These are phyloP conservation scores for Coemansia sp. DNA, from an alignment of 192 early-diverging fungal species.

Conservation along the genomic window DNA sequence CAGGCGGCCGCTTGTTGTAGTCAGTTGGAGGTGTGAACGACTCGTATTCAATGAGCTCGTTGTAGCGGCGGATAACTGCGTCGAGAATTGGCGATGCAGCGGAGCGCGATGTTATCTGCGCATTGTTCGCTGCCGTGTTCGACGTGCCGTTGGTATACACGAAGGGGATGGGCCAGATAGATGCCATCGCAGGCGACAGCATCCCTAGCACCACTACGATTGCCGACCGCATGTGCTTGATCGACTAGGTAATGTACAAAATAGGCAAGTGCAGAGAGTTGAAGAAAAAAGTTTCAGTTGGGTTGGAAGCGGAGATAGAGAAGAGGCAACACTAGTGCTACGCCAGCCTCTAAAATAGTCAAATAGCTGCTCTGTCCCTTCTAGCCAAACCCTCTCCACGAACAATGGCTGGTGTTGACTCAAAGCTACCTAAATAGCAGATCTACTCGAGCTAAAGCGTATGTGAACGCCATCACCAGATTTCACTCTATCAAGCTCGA, in stretches of 20 bases:
- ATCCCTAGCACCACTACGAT: constrained; percentile 23
- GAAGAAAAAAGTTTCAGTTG: not conserved
- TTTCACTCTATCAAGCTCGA: not conserved
- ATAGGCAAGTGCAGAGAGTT: not conserved
- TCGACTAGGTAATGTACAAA: constrained; percentile 4
- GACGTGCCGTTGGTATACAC: constrained; percentile 30
- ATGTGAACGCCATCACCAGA: not conserved
- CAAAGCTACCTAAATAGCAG: not conserved
- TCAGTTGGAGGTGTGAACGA: constrained; percentile 56
- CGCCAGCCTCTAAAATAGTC: not conserved
- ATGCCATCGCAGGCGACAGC: constrained; percentile 29
- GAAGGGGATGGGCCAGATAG: constrained; percentile 53
- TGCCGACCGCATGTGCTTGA: constrained; percentile 7
- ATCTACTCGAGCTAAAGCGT: not conserved
- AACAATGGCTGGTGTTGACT: constrained; percentile 5
- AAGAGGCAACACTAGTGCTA: not conserved
- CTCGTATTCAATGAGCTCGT: constrained; percentile 50
- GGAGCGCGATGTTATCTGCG: constrained; percentile 49
- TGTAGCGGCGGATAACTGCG: constrained; percentile 59
- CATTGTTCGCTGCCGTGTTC: constrained; percentile 44
- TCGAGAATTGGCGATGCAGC: constrained; percentile 54
- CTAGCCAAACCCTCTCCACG: not conserved
- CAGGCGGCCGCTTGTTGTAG: constrained; percentile 32
- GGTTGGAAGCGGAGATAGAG: not conserved
- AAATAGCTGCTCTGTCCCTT: constrained; percentile 5